Evolutionary conservation across 2,329 filamentous ascomycete genomes (phyloP).

Genomic region (Ophiostoma fasciatum): DNA sequence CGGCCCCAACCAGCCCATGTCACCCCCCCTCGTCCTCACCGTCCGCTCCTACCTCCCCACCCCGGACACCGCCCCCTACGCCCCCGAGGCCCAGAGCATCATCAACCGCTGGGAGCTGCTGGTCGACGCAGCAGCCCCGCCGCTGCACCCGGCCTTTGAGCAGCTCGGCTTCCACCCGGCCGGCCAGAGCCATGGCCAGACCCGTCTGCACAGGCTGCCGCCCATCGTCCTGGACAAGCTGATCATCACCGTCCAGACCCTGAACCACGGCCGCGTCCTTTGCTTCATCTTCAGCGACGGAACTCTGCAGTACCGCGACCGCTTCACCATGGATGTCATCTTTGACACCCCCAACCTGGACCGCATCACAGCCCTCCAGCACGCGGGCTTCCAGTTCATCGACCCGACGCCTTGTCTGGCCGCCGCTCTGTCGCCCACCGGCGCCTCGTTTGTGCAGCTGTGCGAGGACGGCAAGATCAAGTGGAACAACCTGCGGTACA

Average conservation of each 20-base stretch:
- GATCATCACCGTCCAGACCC: slow-evolving; percentile 50
- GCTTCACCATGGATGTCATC: slow-evolving; percentile 55
- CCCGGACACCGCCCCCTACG: slow-evolving; percentile 35
- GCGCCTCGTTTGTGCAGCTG: slow-evolving; percentile 42
- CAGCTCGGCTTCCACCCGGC: slow-evolving; percentile 41
- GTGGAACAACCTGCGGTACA: slow-evolving; percentile 42
- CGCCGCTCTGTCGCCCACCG: slow-evolving; percentile 45
- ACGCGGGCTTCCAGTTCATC: slow-evolving; percentile 63
- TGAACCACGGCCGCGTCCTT: slow-evolving; percentile 57
- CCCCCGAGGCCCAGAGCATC: slow-evolving; percentile 54
- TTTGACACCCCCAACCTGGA: slow-evolving; percentile 48
- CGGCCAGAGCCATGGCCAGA: slow-evolving; percentile 13
- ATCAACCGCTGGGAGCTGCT: slow-evolving; percentile 75
- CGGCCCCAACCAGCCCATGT: slow-evolving; percentile 37
- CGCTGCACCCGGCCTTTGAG: slow-evolving; percentile 61
- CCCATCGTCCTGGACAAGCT: slow-evolving; percentile 57
- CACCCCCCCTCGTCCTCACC: slow-evolving; percentile 51
- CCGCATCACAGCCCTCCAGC: slow-evolving; percentile 53
- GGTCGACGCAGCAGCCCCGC: slow-evolving; percentile 42
- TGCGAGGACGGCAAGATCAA: slow-evolving; percentile 42
- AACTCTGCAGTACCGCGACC: slow-evolving; percentile 64
- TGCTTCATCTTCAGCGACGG: slow-evolving; percentile 68
- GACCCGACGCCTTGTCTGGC: slow-evolving; percentile 35
- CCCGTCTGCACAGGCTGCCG: slow-evolving; percentile 45
- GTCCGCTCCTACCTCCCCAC: slow-evolving; percentile 49